Evolutionary conservation across 163 green algal genomes (phyloP), one percentile per base, ranked within the genome.

Genomic region (Scenedesmus sp.): DNA sequence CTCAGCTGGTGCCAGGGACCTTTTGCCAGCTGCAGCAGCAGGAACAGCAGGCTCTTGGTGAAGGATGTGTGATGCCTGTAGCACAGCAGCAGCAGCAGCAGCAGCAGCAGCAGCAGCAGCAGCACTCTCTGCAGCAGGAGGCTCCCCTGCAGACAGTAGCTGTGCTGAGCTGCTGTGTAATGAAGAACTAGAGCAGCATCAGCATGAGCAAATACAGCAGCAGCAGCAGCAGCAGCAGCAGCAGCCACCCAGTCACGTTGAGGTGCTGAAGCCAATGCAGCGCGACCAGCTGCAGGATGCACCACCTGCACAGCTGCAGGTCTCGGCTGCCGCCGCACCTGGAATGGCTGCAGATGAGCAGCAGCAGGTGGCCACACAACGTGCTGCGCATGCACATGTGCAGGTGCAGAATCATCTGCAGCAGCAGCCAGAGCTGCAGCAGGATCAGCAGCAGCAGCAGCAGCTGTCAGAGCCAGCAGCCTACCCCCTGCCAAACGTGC

Each of bases 131-230:
- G 56, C 40, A 35, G 59, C 80, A 46, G 81, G 44, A 46, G n/a
- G 26, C 46, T 44, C 0, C 30, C 13, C 46, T n/a, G 30, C 81
- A 46, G 44, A 13, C 13, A 30, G 49, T 15, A 0, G 13, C 44
- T 76, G 5, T 76, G 65, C 30, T 40, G 30, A 20, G 9, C 65
- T 76, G 4, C 65, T 20, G 9, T 4, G 6, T 18, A 7, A 9
- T 76, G 30, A 40, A 30, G 44, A 49, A 49, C 81, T 40, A 56
- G 30, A 86, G 46, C 81, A 86, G 56, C 83, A 81, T 61, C 84
- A 72, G 40, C 85, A n/a, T n/a, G 61, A 26, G 30, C 46, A 79
- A 56, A 18, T 44, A 26, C 83, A 79, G 79, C 79, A 86, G 81
- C 30, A 35, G 26, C 43, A 44, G 12, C 0, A 43, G 46, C 33